Evolutionary conservation across 371 early-diverging fungal genomes (phyloP).

Genomic region (Mortierella sp.): DNA sequence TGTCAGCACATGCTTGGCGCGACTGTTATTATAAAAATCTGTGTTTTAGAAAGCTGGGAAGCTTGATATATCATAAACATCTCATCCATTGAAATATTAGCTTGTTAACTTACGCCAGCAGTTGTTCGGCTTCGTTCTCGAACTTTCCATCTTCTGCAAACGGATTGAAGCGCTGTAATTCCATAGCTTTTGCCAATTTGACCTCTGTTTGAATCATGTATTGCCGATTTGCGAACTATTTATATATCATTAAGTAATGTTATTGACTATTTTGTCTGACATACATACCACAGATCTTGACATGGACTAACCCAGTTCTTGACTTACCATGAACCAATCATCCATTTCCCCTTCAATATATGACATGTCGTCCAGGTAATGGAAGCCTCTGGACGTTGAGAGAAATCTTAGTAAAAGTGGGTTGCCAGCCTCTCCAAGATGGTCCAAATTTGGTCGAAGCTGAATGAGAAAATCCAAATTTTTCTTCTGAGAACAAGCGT

Average conservation of each 20-base stretch:
- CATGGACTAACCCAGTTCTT: neutral
- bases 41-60: neutral
- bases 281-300: neutral
- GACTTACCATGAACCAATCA: slow-evolving; percentile 84
- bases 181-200: slow-evolving; percentile 75
- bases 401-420: slow-evolving; percentile 79
- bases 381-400: slow-evolving; percentile 80
- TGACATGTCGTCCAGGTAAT: slow-evolving; percentile 76
- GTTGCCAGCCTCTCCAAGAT: slow-evolving; percentile 79
- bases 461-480: slow-evolving; percentile 78
- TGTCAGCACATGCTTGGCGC: slow-evolving; percentile 56
- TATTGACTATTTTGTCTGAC: neutral
- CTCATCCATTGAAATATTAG: neutral
- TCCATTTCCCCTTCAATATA: slow-evolving; percentile 86
- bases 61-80: neutral
- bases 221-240: slow-evolving; percentile 81
- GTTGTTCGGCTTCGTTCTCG: slow-evolving; percentile 39
- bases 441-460: slow-evolving; percentile 79
- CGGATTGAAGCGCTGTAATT: slow-evolving; percentile 44
- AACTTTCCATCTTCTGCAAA: slow-evolving; percentile 52
- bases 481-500: slow-evolving; percentile 75
- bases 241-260: neutral
- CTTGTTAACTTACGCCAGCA: slow-evolving; percentile 29
- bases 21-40: slow-evolving; percentile 12
- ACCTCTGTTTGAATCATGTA: slow-evolving; percentile 87